A percentile compares a stretch with the other conserved stretches of the same genome.
Evolutionary conservation across 129 eudicot genomes (phyloP).

Genomic region (Smallanthus sonchifolius): DNA sequence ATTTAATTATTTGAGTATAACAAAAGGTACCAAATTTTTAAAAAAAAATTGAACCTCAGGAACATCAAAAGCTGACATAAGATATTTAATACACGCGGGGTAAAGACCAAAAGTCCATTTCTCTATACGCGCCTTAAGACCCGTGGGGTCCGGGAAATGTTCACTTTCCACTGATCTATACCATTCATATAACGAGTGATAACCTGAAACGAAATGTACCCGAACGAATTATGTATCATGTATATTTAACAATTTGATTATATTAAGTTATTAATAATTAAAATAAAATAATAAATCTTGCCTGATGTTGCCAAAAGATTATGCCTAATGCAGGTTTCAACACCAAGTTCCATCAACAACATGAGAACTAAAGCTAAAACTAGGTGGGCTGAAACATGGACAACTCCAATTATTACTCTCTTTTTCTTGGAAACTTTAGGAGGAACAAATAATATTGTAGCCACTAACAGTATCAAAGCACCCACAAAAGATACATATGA

Average conservation of each 20-base stretch:
- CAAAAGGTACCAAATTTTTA: no score
- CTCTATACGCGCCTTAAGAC: conserved; percentile 83
- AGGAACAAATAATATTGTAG: conserved; percentile 76
- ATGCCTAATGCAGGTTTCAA: conserved; percentile 83
- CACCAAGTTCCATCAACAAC: conserved; percentile 84
- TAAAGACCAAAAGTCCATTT: conserved; percentile 97
- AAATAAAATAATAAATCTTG: neutral
- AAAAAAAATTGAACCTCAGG: no score
- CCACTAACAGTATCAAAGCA: conserved; percentile 55
- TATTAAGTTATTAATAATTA: neutral
- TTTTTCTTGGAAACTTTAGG: conserved; percentile 76
- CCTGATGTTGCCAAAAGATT: conserved; percentile 62
- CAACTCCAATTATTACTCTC: conserved; percentile 58
- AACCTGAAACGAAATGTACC: conserved; percentile 44
- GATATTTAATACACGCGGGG: conserved; percentile 96
- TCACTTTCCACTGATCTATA: conserved; percentile 76
- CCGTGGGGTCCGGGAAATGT: conserved; percentile 96
- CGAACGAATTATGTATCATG: neutral
- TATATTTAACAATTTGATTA: neutral
- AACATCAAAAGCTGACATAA: conserved; percentile 92
- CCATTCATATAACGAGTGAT: conserved; percentile 92
- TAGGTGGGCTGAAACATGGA: conserved; percentile 85
- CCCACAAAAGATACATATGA: conserved; percentile 77
- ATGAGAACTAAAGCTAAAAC: conserved; percentile 86
- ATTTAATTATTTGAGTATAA: neutral